Evolutionary conservation across 2,329 filamentous ascomycete species (phyloP), one percentile per base, ranked within the genome.

Genomic region (Verticillium zaregamsianum): DNA sequence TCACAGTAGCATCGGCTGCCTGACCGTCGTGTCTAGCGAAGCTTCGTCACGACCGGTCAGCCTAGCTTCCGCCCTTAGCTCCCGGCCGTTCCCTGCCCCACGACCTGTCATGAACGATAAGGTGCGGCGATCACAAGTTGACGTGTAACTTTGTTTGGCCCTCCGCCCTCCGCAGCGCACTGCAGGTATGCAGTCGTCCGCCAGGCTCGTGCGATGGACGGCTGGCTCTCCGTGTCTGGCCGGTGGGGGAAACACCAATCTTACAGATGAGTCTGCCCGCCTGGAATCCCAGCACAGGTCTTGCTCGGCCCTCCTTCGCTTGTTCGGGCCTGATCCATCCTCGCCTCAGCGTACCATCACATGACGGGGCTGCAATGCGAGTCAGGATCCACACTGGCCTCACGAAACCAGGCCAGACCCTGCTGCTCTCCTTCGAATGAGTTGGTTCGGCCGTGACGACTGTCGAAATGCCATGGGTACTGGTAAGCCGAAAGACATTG

Each of bases 351-450:
- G 23, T 33, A 17, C 45, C 45, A 59, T 59, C 58, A 59, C 58
- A 59, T 59, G 58, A 59, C 58, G 58, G 20, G 40, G 45, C 58
- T 59, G 58, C 58, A 59, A 59, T 59, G 58, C 58, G 58, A 31
- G 58, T 23, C n/a, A 59, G 40, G 49, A 54, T 35, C 58, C 58
- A 54, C 58, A 12, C 57, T 20, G 45, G 57, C 55, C 57, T 49
- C 33, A 20, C 33, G n/a, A n/a, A 45, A 49, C 37, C 25, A 31
- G 25, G 39, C 37, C 57, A 7, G 31, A 32, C 57, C 57, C 37
- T 58, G 57, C 31, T 20, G 9, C 37, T 9, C 15, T 20, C 9
- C 17, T 12, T 23, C 23, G 7, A 9, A 25, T 20, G 11, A 14
- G 45, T 20, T 52, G 45, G 9, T 14, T 23, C 11, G 45, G n/a